Base-by-base conservation (phyloP, 2,329 filamentous ascomycete species). In the Monilinia laxa region DNA sequence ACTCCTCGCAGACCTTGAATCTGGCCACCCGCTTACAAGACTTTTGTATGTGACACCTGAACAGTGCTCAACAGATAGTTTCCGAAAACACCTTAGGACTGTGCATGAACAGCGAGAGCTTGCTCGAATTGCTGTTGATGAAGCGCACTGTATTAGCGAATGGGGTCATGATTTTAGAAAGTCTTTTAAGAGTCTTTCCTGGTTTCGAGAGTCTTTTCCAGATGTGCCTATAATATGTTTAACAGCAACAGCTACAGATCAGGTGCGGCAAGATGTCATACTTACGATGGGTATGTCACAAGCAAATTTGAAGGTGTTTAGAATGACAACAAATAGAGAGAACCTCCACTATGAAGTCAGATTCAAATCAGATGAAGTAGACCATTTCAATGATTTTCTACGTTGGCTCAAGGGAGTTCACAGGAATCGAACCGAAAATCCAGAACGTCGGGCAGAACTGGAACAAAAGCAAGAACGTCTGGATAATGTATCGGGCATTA, bases 161-260 rank as follows among this genome's bases (percentile, higher is more conserved):
- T 97, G 94, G 94, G 94, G 94, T 1, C 93, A 98, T 77, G 94
- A 98, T 77, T 98, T 98, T 76, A 90, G 94, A n/a, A 91, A 89
- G 47, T 91, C 93, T 67, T 98, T 97, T 79, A 93, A 95, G 75
- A 86, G 90, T 25, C 83, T 98, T 9, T 89, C 86, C 2, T 97
- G 92, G 87, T 95, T 98, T 80, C 89, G 91, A 72, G 83, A 87
- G 59, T 87, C 87, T 7, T 93, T 95, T 71, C 91, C 93, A 0
- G 85, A 90, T 66, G 91, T 97, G 0, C 93, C 94, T 5, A 90
- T 98, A 69, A 97, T 95, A 78, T 96, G 93, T 70, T 85, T 97
- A 18, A 98, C 94, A 0, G 94, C 94, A 0, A 98, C 94, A 0
- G 94, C 94, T 16, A 97, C 95, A 31, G 81, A 84, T 0, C 86